phyloP scores from a whole-genome alignment of 352 stramenopile genomes.

The Phytopythium litorale region DNA sequence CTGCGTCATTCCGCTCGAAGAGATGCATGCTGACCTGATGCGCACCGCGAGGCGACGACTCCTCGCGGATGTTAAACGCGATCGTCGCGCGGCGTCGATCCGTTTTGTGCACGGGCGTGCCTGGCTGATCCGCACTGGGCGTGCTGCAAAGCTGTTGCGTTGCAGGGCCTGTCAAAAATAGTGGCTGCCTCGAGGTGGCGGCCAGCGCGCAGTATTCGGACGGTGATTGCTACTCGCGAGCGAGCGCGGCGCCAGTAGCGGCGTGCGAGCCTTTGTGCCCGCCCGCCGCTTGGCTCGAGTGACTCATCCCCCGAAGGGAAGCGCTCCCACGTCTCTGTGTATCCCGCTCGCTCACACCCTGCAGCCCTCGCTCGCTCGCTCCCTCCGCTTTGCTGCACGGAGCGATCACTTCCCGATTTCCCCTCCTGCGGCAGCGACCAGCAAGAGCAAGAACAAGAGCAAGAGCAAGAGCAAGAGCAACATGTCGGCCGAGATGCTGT shows the following conservation, averaged over 20 bases:
- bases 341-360: too few species aligned
- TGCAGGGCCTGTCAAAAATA: not conserved
- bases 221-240: not conserved
- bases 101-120: not conserved
- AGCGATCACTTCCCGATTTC: not conserved
- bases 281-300: not conserved
- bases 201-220: not conserved
- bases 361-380: not conserved
- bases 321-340: not conserved
- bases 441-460: not conserved
- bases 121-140: too few species aligned
- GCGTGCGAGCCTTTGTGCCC: not conserved
- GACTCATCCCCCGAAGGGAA: not conserved
- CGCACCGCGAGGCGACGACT: not conserved
- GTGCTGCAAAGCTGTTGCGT: too few species aligned
- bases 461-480: not conserved
- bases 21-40: not conserved
- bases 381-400: not conserved
- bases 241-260: too few species aligned
- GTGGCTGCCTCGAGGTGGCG: not conserved
- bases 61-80: not conserved
- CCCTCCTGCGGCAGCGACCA: not conserved
- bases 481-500: constrained; percentile 7
- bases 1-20: not conserved
- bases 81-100: not conserved